Evolutionary conservation across 2,329 filamentous ascomycete species (phyloP), one percentile per base, ranked within the genome.

Genomic region (Diaporthe vaccinii): DNA sequence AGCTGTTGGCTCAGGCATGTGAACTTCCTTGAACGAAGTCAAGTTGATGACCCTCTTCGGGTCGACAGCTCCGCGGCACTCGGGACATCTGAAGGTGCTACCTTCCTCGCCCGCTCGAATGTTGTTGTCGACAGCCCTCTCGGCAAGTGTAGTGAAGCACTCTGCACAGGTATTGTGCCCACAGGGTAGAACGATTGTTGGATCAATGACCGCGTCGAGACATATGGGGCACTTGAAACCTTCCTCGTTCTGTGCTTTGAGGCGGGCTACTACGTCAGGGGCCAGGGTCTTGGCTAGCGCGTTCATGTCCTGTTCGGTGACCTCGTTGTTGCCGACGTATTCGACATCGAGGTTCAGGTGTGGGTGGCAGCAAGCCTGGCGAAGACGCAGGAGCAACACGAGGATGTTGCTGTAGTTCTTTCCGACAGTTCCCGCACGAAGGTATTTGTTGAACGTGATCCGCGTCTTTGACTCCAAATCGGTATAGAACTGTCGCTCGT

Each of bases 211-310:
- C 3, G 88, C 91, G 79, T 98, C 95, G 75, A 94, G 92, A 82
- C 95, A 98, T 28, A 97, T 92, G 0, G 94, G 94, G 80, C 95
- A 98, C 81, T 96, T 93, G 68, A 96, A 94, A 2, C 87, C 89
- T 1, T 91, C 87, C 1, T 83, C 81, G 1, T 80, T 81, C 15
- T 71, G 68, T 4, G 57, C 69, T 78, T 86, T 93, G 80, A 97
- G 88, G 9, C 94, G 91, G n/a, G 86, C 80, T 25, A 97, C 87
- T 17, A 95, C 93, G 22, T 90, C 86, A 0, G 83, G 78, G 8
- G 86, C 82, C 15, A 98, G 85, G 28, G 86, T 82, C 79, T 90
- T 89, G 1, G 95, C 94, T 28, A 82, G 75, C 0, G 73, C 75
- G 4, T 79, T 39, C 81, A 83, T 82, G 15, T 76, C 58, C 4